phyloP scores from a whole-genome alignment of 1,284 basidiomycete genomes.

The Trametes polyzona region DNA sequence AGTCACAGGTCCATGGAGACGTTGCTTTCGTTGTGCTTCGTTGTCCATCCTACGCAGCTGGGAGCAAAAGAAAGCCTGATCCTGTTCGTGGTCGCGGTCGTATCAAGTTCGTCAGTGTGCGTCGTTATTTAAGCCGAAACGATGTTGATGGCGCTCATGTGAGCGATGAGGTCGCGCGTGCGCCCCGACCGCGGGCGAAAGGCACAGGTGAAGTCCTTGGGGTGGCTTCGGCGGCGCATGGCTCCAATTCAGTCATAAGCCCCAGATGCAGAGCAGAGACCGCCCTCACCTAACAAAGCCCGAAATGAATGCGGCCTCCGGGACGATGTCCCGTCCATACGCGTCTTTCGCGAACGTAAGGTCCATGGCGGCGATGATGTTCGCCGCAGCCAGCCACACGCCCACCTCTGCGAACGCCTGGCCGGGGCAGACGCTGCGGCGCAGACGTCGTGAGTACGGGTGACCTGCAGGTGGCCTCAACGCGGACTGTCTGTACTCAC shows the following conservation, averaged over 20 bases:
- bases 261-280: neutral
- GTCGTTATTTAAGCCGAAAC: neutral
- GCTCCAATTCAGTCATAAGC: neutral
- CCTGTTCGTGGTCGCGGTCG: too few species aligned
- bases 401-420: slow-evolving; percentile 28
- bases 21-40: neutral
- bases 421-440: slow-evolving; percentile 29
- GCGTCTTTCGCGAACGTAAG: slow-evolving; percentile 22
- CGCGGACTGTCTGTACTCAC: neutral
- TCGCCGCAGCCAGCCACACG: slow-evolving; percentile 27
- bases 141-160: slow-evolving; percentile 17
- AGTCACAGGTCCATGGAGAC: neutral
- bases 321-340: slow-evolving; percentile 21
- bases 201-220: slow-evolving; percentile 18
- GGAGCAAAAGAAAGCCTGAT: too few species aligned
- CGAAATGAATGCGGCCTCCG: slow-evolving; percentile 21
- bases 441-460: neutral
- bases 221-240: slow-evolving; percentile 11
- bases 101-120: neutral
- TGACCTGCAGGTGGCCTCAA: neutral
- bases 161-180: slow-evolving; percentile 15
- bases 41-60: neutral
- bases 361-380: slow-evolving; percentile 32
- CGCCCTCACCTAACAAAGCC: slow-evolving; percentile 24
- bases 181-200: slow-evolving; percentile 18